A percentile compares a stretch with the other conserved stretches of the same genome.
These are phyloP conservation scores for Aspergillus proliferans DNA, from an alignment of 2,329 filamentous ascomycete species.

Conservation along the genomic window DNA sequence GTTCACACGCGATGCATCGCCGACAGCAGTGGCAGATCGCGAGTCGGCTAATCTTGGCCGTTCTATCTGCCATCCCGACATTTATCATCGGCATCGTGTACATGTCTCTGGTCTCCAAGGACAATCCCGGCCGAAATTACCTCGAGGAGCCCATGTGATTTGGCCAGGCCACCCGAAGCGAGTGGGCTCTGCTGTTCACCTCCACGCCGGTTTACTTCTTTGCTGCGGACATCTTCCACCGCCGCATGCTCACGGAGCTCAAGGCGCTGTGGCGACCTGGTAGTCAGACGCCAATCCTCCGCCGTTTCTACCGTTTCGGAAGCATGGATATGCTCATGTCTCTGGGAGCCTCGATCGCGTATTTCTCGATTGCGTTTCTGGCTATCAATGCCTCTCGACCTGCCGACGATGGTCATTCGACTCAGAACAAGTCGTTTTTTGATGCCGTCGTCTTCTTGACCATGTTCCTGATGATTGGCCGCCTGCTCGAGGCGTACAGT, in stretches of 20 bases:
- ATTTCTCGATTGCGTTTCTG: conserved; percentile 62
- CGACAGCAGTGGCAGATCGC: conserved; percentile 65
- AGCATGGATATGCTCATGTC: conserved; percentile 96
- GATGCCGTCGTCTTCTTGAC: conserved; percentile 91
- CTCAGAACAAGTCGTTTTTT: conserved; percentile 47
- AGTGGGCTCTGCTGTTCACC: conserved; percentile 73
- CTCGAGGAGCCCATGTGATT: conserved; percentile 65
- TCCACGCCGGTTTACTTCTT: conserved; percentile 84
- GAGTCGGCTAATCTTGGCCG: conserved; percentile 61
- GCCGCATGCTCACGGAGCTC: conserved; percentile 71
- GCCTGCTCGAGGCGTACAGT: conserved; percentile 68
- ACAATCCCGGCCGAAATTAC: conserved; percentile 54
- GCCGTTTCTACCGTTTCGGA: conserved; percentile 83
- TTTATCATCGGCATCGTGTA: conserved; percentile 85
- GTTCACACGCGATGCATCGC: conserved; percentile 64
- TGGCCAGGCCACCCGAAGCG: conserved; percentile 64
- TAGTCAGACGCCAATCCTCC: conserved; percentile 65
- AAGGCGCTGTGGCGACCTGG: conserved; percentile 67
- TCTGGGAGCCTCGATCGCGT: conserved; percentile 80
- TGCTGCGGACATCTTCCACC: conserved; percentile 78
- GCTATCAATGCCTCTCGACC: conserved; percentile 52
- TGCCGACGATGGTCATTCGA: conserved; percentile 48
- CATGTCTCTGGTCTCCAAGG: conserved; percentile 69
- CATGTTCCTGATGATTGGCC: conserved; percentile 68
- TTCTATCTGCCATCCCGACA: conserved; percentile 68